Conservation (phyloP, 805 yeast species). For the Metschnikowia lochheadii region DNA sequence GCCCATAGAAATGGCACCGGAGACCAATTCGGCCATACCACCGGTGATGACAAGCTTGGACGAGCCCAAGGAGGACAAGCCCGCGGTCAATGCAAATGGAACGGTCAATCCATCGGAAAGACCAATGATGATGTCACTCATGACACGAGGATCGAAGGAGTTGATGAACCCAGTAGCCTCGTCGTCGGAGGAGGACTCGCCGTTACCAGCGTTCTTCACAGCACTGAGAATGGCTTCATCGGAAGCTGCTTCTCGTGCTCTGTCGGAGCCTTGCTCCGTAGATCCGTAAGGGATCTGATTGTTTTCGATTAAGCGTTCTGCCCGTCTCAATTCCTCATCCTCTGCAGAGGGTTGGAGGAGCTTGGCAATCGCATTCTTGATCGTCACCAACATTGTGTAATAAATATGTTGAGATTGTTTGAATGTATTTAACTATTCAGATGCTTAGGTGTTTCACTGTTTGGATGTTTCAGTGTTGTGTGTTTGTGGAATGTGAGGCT, state of each 20-base stretch:
- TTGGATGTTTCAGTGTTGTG: background rate
- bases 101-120: slow-evolving; percentile 94
- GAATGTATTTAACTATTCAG: background rate
- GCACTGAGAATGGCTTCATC: slow-evolving; percentile 36
- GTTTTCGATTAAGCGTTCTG: slow-evolving; percentile 29
- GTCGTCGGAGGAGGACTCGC: slow-evolving; percentile 19
- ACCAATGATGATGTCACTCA: slow-evolving; percentile 91
- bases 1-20: slow-evolving; percentile 98
- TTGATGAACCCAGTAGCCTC: slow-evolving; percentile 38
- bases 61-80: slow-evolving; percentile 85
- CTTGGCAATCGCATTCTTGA: slow-evolving; percentile 33
- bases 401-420: background rate
- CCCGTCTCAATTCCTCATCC: slow-evolving; percentile 28
- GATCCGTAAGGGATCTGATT: slow-evolving; percentile 38
- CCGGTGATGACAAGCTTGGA: slow-evolving; percentile 91
- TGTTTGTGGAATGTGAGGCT: slow-evolving; percentile 1
- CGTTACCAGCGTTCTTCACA: slow-evolving; percentile 21
- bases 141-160: slow-evolving; percentile 81
- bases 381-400: slow-evolving; percentile 14
- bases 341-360: slow-evolving; percentile 22
- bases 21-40: slow-evolving; percentile 94
- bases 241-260: slow-evolving; percentile 32
- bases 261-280: slow-evolving; percentile 22
- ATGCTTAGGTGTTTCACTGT: no score
- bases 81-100: slow-evolving; percentile 98